A percentile compares a stretch with the other conserved stretches of the same genome.
phyloP scores from a whole-genome alignment of 2,329 filamentous ascomycete species.

The Calonectria naviculata region DNA sequence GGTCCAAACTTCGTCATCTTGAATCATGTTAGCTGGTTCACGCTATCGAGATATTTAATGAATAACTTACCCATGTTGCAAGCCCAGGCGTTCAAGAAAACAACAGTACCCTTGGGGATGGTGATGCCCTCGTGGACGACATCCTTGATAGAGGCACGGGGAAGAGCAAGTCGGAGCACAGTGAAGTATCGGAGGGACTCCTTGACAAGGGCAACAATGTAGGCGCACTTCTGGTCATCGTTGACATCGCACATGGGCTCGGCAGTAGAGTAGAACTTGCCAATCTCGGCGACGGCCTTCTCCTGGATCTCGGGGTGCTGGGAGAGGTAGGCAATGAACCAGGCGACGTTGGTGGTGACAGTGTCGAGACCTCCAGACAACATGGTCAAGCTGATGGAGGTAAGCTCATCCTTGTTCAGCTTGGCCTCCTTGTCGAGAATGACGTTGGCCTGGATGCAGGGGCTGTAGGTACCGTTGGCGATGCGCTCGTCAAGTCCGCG shows the following conservation, averaged over 20 bases:
- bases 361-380: slow-evolving; percentile 75
- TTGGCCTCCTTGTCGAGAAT: slow-evolving; percentile 73
- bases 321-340: slow-evolving; percentile 71
- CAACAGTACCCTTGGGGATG: slow-evolving; percentile 71
- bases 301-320: slow-evolving; percentile 71
- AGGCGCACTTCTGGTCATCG: slow-evolving; percentile 73
- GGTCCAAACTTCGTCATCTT: slow-evolving; percentile 35
- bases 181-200: slow-evolving; percentile 73
- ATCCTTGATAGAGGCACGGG: slow-evolving; percentile 70
- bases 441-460: slow-evolving; percentile 76
- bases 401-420: slow-evolving; percentile 71
- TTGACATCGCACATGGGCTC: slow-evolving; percentile 68
- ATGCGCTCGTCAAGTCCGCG: slow-evolving; percentile 69
- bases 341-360: slow-evolving; percentile 72
- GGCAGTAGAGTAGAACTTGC: slow-evolving; percentile 60
- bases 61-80: slow-evolving; percentile 71
- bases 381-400: slow-evolving; percentile 76
- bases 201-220: slow-evolving; percentile 71
- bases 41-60: neutral
- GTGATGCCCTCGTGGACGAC: slow-evolving; percentile 66
- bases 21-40: neutral
- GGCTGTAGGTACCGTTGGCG: slow-evolving; percentile 68
- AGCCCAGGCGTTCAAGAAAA: slow-evolving; percentile 76
- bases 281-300: slow-evolving; percentile 67
- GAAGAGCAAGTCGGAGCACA: slow-evolving; percentile 71